Base-by-base conservation (phyloP, 768 basidiomycete species). In the Suillus subaureus region DNA sequence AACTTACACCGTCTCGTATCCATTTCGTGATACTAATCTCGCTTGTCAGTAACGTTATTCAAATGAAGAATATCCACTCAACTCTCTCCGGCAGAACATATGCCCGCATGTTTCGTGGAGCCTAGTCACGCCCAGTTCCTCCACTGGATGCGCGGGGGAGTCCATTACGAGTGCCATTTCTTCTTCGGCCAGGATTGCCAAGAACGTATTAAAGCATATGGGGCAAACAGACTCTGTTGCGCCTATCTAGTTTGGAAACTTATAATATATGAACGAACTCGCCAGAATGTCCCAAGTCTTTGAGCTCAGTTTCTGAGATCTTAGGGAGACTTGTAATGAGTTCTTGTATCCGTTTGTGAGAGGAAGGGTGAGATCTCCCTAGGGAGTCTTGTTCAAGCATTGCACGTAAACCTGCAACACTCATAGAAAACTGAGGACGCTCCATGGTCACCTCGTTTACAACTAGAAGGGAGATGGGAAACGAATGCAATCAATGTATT, bases 31-130 rank as follows among this genome's bases (percentile, higher is more conserved):
- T 88, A 74, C 89, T 91, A 67, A 40, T 67, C 63, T 39, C n/a
- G 45, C 43, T 63, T n/a, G 61, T 74, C 33, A 73, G 71, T 64
- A 67, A 63, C 64, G 33, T 39, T 63, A 63, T 49, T 47, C n/a
- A 39, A 58, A 64, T 57, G 61, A 23, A 62, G 49, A 51, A 64
- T 55, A 16, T 60, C 69, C 73, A 78, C 78, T 77, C 73, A 80
- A 93, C 92, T 94, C 92, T 79, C 86, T 87, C 69, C 90, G 84
- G 74, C 92, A 94, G 71, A 93, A 94, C n/a, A 90, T 70, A 72
- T 94, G 92, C 16, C 86, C 83, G 68, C 87, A 86, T 77, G 70
- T 82, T 64, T 70, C 83, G 72, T 64, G 79, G 9, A 94, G 77
- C 68, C 80, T 84, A 26, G 91, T 91, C 26, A 93, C 86, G 4